Conservation (phyloP, 371 early-diverging fungal genomes). For the Rhizopus stolonifer region DNA sequence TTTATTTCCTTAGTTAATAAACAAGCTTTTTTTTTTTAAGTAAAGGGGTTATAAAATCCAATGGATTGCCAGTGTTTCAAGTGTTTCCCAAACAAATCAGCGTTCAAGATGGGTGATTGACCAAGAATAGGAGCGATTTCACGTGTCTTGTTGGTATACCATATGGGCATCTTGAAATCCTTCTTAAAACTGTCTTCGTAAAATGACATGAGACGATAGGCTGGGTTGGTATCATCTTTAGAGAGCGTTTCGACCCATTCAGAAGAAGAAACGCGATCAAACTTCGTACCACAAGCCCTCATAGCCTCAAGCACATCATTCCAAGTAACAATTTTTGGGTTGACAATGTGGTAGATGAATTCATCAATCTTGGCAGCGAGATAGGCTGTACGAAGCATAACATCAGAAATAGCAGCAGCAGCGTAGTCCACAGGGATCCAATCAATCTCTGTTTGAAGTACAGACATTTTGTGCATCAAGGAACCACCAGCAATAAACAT, state of each 20-base stretch:
- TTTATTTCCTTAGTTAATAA: too few relatives aligned
- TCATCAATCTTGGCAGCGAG: slow-evolving; percentile 3
- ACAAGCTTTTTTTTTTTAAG: background rate
- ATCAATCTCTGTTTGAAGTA: slow-evolving; percentile 23
- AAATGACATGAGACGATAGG: slow-evolving; percentile 30
- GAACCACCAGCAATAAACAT: slow-evolving; percentile 42
- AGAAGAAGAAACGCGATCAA: slow-evolving; percentile 19
- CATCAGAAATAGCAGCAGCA: slow-evolving; percentile 28
- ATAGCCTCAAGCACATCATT: slow-evolving; percentile 21
- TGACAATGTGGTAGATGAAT: slow-evolving; percentile 39
- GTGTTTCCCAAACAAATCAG: slow-evolving; percentile 4
- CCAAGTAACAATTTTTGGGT: slow-evolving; percentile 31
- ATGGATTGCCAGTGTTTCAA: slow-evolving; percentile 4
- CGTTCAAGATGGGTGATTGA: background rate
- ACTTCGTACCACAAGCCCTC: slow-evolving; percentile 27
- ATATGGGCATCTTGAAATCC: slow-evolving; percentile 13
- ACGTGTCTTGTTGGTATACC: slow-evolving; percentile 14
- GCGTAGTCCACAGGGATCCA: slow-evolving; percentile 43
- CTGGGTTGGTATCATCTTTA: slow-evolving; percentile 28
- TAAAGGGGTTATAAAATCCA: background rate
- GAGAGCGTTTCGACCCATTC: slow-evolving; percentile 31
- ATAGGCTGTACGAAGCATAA: slow-evolving; percentile 25
- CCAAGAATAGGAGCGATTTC: background rate
- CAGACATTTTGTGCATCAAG: slow-evolving; percentile 31
- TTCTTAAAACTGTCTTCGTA: slow-evolving; percentile 19